A percentile compares a stretch with the other conserved stretches of the same genome.
Conservation (phyloP, 495 filamentous ascomycete species). For the Mytilinidion resinicola region DNA sequence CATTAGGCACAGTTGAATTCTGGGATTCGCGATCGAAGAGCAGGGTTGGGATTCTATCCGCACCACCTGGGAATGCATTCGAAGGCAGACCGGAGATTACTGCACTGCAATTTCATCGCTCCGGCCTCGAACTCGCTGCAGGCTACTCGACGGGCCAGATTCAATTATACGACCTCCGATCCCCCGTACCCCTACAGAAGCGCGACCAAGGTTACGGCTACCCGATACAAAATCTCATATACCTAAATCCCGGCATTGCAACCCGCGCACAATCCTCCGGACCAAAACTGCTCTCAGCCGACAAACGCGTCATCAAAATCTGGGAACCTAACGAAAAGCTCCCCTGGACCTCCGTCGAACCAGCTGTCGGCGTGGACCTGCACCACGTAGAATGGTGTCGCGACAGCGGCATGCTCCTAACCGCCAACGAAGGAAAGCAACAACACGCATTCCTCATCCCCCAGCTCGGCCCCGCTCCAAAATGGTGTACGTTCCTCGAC, state of each 20-base stretch:
- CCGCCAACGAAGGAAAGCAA: constrained; percentile 88
- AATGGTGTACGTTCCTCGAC: constrained; percentile 94
- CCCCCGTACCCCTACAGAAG: constrained; percentile 71
- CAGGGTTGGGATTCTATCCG: constrained; percentile 65
- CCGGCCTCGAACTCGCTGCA: constrained; percentile 80
- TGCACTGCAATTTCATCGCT: constrained; percentile 75
- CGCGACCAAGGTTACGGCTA: constrained; percentile 97
- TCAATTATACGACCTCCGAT: constrained; percentile 87
- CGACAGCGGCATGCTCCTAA: constrained; percentile 84
- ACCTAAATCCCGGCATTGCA: constrained; percentile 67
- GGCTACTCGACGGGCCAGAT: constrained; percentile 85
- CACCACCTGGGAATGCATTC: constrained; percentile 38
- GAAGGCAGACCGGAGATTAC: constrained; percentile 67
- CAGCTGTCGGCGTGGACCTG: constrained; percentile 90
- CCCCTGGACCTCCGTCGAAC: constrained; percentile 93
- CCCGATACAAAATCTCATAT: constrained; percentile 82
- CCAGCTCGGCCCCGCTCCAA: constrained; percentile 83
- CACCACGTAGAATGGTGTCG: constrained; percentile 85
- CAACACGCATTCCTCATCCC: constrained; percentile 96
- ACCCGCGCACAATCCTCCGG: constrained; percentile 55
- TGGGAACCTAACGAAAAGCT: constrained; percentile 77
- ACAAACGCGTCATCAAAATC: constrained; percentile 95
- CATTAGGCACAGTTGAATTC: constrained; percentile 89
- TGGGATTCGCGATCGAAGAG: constrained; percentile 84
- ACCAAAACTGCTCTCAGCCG: constrained; percentile 82